Conservation (phyloP, 345 rosid species). For the Syzygium oleosum region DNA sequence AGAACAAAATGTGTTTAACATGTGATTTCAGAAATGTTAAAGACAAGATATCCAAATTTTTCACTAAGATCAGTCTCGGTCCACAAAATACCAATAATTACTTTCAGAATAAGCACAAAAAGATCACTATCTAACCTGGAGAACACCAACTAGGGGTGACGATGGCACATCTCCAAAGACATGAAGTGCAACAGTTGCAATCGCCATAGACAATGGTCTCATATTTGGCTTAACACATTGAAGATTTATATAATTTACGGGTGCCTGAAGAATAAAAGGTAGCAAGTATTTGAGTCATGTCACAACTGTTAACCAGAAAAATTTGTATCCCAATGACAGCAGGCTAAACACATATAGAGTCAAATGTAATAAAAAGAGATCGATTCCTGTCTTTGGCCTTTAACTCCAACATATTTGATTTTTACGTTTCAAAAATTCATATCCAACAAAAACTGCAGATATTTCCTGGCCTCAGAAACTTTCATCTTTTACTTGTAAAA, state of each 20-base stretch:
- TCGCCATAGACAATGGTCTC: conserved; percentile 54
- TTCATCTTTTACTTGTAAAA: not conserved
- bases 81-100: not conserved
- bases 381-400: not conserved
- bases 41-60: not conserved
- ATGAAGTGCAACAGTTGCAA: conserved; percentile 52
- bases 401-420: not conserved
- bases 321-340: not conserved
- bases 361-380: not conserved
- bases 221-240: conserved; percentile 54
- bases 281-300: not conserved
- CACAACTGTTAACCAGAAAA: not conserved
- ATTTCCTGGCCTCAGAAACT: not conserved
- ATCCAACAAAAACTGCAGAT: not conserved
- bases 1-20: not conserved
- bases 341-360: not conserved
- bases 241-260: conserved; percentile 45
- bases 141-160: conserved; percentile 53
- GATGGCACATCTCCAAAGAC: conserved; percentile 62
- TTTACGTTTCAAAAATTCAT: not conserved
- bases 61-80: not conserved
- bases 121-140: conserved; percentile 26
- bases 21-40: not conserved
- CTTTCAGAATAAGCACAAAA: not conserved
- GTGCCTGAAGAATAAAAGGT: conserved; percentile 27